Base-by-base conservation (phyloP, 495 filamentous ascomycete genomes). In the Penicillium daleae region DNA sequence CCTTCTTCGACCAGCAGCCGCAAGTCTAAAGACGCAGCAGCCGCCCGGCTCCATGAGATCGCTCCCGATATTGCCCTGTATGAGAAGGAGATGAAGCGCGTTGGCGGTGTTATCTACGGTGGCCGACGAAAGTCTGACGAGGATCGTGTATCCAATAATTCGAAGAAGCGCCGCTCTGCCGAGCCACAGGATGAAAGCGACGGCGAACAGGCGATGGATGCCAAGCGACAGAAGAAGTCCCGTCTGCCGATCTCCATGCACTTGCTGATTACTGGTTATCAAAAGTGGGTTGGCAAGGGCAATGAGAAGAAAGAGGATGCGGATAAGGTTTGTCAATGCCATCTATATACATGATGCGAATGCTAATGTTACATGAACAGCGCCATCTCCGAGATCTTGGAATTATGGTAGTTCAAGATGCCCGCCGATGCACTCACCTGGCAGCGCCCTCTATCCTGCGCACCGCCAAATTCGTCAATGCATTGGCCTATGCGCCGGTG, bases 381-480 rank as follows among this genome's bases (percentile, higher is more conserved):
- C 89, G 83, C 76, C 89, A 90, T 75, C 82, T 99, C 56, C 89
- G 93, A 66, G 85, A 89, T 4, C 78, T 98, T 21, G 96, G 96
- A 29, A 90, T 99, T 57, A 79, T 87, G 67, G 84, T 97, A 1
- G 87, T 91, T 26, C 81, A 87, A 66, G 89, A 97, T 63, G 85
- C 86, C 10, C 79, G 80, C n/a, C 81, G 82, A 44, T 95, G 89
- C 75, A 89, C 91, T 59, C 90, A 97, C 73, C 85, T 99, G 15
- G 92, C 92, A 15, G 94, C 95, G 2, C 95, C 95, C 1, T 80
- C 84, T 8, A 85, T 98, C 62, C 83, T 97, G 17, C 87, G 94
- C 37, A 99, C 95, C 0, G 86, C 89, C 59, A 99, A 99, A 67
- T 99, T 99, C 70, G 88, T 97, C 44, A 86, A 86, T 51, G 91